Evolutionary conservation across 345 rosid species (phyloP).

Genomic region (Abelmoschus esculentus): DNA sequence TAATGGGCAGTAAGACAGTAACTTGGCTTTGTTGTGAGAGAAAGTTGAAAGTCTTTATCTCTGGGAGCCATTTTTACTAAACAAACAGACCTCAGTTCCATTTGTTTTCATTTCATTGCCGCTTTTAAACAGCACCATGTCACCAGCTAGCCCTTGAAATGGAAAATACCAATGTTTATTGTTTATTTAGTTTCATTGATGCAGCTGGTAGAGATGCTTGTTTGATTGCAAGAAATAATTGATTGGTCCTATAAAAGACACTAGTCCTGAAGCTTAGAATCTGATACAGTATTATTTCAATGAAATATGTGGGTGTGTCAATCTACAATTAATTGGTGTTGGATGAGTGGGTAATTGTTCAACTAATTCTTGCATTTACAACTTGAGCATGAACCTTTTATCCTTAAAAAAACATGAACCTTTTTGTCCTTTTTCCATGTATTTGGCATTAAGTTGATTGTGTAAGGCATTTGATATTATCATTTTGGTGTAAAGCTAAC

Average conservation of each 20-base stretch:
- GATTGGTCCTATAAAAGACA: not conserved
- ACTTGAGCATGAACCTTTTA: too few relatives aligned
- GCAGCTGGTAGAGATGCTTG: not conserved
- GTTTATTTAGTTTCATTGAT: too few relatives aligned
- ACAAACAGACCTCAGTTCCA: not conserved
- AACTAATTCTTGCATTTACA: conserved; percentile 2
- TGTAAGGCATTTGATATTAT: not conserved
- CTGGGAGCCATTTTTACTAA: not conserved
- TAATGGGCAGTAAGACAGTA: not conserved
- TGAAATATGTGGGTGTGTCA: not conserved
- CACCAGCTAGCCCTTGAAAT: not conserved
- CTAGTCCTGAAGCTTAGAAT: not conserved
- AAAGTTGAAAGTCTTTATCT: not conserved
- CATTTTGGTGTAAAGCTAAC: not conserved
- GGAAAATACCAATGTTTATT: too few relatives aligned
- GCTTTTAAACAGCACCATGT: not conserved
- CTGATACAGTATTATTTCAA: not conserved
- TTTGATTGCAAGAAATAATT: not conserved
- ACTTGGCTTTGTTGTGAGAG: not conserved
- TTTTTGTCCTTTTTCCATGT: not conserved
- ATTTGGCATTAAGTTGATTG: not conserved
- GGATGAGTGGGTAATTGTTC: not conserved
- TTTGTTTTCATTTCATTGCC: not conserved
- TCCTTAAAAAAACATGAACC: too few relatives aligned
- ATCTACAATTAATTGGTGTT: not conserved